Evolutionary conservation across 345 rosid genomes (phyloP), one percentile per base, ranked within the genome.

Genomic region (Hibiscus syriacus): DNA sequence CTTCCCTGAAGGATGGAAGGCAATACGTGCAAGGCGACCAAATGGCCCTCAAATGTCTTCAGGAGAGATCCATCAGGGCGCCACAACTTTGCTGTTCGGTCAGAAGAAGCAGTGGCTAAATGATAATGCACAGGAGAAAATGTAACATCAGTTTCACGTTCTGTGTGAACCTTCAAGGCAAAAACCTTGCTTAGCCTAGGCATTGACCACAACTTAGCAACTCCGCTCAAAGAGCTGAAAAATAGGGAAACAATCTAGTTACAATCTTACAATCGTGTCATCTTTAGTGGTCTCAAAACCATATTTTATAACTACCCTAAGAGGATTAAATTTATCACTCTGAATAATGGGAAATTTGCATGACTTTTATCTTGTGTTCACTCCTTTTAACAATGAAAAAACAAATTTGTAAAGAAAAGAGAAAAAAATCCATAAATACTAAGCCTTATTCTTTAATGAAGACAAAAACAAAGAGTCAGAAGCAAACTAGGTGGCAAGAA

Each of bases 1-100:
- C n/a, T n/a, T n/a, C n/a, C n/a, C n/a, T 89, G 95, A 87, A 52
- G 99, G 97, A 83, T 91, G 99, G 79, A 94, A 94, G 56, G 85
- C 90, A 71, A 94, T 76, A 0, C 95, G 98, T 83, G 93, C 97
- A 75, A 94, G 92, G n/a, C 96, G 92, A 75, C 99, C 73, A 92
- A 74, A 76, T 94, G 99, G 39, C 99, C 96, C 82, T 81, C 84
- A 74, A 91, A 94, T 27, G 87, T 85, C 70, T 66, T 80, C 56
- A 94, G 80, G 62, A 89, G 81, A 57, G 86, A 73, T 66, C 99
- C 99, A 72, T 92, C 87, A 79, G 86, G 77, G 59, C 70, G 84
- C 99, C 99, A 94, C 83, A 94, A 61, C 79, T 74, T 86, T 69
- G 98, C 97, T 30, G 98, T 94, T 72, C 92, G 84, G 75, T 94